Base-by-base conservation (phyloP, 306 rosid species). In the Begonia peltatifolia region DNA sequence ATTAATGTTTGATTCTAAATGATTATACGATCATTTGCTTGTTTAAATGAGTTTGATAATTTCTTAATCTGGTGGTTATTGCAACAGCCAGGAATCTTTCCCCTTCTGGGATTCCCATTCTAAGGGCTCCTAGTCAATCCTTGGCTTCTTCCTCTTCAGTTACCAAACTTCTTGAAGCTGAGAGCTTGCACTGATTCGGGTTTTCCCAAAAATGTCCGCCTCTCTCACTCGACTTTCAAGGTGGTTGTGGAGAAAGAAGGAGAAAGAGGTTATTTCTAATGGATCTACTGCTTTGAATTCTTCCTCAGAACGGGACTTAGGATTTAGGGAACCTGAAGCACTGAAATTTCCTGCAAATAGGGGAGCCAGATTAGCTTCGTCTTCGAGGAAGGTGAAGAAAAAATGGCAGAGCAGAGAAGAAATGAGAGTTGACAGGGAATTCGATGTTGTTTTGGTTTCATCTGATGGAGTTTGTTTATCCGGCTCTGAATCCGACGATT, bases 371-470 rank as follows among this genome's bases (percentile, higher is more conserved):
- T 50, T 71, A 44, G 67, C 79, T 22, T 75, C 82, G 2, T 61
- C 85, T 9, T 68, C 63, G 1, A 63, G 80, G 73, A 80, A 68
- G 80, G 69, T 63, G 25, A 78, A 68, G 56, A 55, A 64, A 71
- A 83, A 83, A 69, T 77, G 93, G 95, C 76, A 59, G 65, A 78
- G 80, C 63, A 83, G 87, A 61, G 89, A 83, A 52, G 81, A 80
- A 64, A 78, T 76, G 58, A 80, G 77, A 54, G 50, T 78, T 53
- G 90, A 80, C 62, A 71, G 64, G 64, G 96, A 87, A 64, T 76
- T 58, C 61, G 96, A 87, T 73, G 64, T 79, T 44, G 96, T 83
- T 15, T 42, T 87, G 76, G 96, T 87, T 23, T 73, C 93, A 60
- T 77, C 95, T n/a, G 95, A 87, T 66, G 93, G 83, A 52, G 85